Evolutionary conservation across 2,329 filamentous ascomycete genomes (phyloP), one percentile per base, ranked within the genome.

Genomic region (Cladophialophora psammophila): DNA sequence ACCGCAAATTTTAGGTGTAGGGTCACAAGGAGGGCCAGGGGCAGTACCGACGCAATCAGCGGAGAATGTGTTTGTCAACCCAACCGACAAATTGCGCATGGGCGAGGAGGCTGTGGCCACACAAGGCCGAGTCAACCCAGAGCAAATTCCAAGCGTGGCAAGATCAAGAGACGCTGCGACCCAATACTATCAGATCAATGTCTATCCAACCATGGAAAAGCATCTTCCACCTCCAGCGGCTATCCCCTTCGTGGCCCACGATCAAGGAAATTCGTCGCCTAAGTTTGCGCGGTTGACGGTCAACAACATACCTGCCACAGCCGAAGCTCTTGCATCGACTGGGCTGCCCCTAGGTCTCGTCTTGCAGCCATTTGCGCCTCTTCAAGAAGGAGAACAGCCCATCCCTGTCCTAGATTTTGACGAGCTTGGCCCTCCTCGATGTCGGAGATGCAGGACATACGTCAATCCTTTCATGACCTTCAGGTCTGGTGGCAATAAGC

Each of bases 391-490:
- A 60, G 95, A 99, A 80, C 85, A 90, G 57, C 88, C 93, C 1
- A 90, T 99, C 63, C 95, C 95, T 0, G 91, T 99, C 4, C 85
- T 99, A 31, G 95, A 99, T 80, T 99, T 98, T 84, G 95, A 95
- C 57, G 93, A 97, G 50, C 82, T 83, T 45, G 95, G 95, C 0
- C 95, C 95, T 48, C 95, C 95, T 26, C 88, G 95, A 78, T 99
- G 95, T 80, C 88, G 92, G 74, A 87, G 95, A 80, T 99, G 95
- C 82, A 87, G 95, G 76, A 91, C 94, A 13, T 99, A 99, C 80
- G 96, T 99, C 81, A 99, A 99, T 76, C 95, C 95, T 1, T 99
- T 99, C 78, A 98, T 99, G 95, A 91, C 94, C 76, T 99, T 99
- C 85, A 88, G 91, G 66, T 90, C 91, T 15, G 94, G 94, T 42